These are phyloP conservation scores for Limtongozyma cylindracea DNA, from an alignment of 805 yeast genomes.

Conservation along the genomic window DNA sequence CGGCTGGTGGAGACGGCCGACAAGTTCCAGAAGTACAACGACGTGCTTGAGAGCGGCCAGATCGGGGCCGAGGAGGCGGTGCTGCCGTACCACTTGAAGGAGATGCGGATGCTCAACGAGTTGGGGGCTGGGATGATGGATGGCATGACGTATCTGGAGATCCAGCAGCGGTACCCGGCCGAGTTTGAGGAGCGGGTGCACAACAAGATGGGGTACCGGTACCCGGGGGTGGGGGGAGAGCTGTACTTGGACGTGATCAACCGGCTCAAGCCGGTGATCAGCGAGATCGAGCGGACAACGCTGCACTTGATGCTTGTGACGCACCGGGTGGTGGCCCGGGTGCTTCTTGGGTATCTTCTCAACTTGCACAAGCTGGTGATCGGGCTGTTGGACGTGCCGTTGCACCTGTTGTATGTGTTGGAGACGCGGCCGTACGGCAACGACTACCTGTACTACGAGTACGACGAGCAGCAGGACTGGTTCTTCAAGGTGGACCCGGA, in stretches of 20 bases:
- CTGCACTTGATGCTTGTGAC: slow-evolving; percentile 68
- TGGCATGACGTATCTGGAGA: slow-evolving; percentile 80
- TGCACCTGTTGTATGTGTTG: slow-evolving; percentile 72
- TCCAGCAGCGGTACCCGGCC: slow-evolving; percentile 41
- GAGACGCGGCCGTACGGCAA: slow-evolving; percentile 94
- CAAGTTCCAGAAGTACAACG: slow-evolving; percentile 53
- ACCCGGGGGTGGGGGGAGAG: slow-evolving; percentile 96
- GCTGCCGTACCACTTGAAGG: slow-evolving; percentile 39
- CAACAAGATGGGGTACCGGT: slow-evolving; percentile 66
- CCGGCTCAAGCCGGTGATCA: slow-evolving; percentile 69
- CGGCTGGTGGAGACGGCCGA: slow-evolving; percentile 62
- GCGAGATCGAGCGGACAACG: slow-evolving; percentile 77
- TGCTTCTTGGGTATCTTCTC: slow-evolving; percentile 69
- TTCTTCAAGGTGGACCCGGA: slow-evolving; percentile 40
- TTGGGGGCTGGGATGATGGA: slow-evolving; percentile 84
- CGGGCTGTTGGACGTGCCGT: slow-evolving; percentile 79
- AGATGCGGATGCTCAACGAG: slow-evolving; percentile 84
- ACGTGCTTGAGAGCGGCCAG: no score
- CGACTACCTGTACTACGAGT: slow-evolving; percentile 77
- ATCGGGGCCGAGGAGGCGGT: no score
- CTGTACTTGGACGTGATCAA: slow-evolving; percentile 85
- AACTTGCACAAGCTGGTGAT: slow-evolving; percentile 59
- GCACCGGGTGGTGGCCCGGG: slow-evolving; percentile 80
- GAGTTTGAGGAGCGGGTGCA: slow-evolving; percentile 57
- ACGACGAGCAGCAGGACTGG: slow-evolving; percentile 55